Percentiles rank a stretch among this genome's conserved stretches.
phyloP scores from a whole-genome alignment of 2,329 filamentous ascomycete genomes.

The Penicillium griseofulvum region DNA sequence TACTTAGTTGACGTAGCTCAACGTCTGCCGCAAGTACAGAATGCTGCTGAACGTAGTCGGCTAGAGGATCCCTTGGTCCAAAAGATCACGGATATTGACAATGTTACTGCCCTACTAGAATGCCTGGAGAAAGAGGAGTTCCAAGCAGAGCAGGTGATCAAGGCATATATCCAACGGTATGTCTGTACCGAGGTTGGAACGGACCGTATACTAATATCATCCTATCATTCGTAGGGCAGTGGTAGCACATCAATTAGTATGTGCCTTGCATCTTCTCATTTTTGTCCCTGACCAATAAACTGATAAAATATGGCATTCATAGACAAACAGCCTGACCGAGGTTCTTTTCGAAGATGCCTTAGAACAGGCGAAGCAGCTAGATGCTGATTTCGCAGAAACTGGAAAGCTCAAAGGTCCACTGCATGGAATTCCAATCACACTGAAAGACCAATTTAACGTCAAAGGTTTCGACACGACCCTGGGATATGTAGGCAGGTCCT shows the following conservation, averaged over 20 bases:
- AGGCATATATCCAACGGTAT: constrained; percentile 37
- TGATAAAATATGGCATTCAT: not conserved
- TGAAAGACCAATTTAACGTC: constrained; percentile 64
- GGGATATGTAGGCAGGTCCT: constrained; percentile 55
- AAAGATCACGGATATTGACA: constrained; percentile 34
- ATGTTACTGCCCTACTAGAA: constrained; percentile 21
- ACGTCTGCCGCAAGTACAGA: constrained; percentile 22
- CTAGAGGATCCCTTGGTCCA: constrained; percentile 25
- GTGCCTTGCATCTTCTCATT: not conserved
- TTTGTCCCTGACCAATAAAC: not conserved
- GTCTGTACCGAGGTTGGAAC: not conserved
- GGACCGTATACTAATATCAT: not conserved
- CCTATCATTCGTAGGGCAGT: constrained; percentile 18
- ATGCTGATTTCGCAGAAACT: constrained; percentile 25
- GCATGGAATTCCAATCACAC: constrained; percentile 55
- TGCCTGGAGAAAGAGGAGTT: constrained; percentile 23
- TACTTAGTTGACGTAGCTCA: constrained; percentile 29
- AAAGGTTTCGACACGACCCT: constrained; percentile 58
- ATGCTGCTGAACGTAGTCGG: constrained; percentile 24
- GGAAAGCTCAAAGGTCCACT: constrained; percentile 49
- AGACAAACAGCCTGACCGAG: constrained; percentile 42
- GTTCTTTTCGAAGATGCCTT: constrained; percentile 37
- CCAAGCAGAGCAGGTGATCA: constrained; percentile 29
- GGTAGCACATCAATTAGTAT: constrained; percentile 31
- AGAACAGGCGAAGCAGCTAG: constrained; percentile 30